Evolutionary conservation across 139 green algal genomes (phyloP).

Genomic region (Micractinium sp.): DNA sequence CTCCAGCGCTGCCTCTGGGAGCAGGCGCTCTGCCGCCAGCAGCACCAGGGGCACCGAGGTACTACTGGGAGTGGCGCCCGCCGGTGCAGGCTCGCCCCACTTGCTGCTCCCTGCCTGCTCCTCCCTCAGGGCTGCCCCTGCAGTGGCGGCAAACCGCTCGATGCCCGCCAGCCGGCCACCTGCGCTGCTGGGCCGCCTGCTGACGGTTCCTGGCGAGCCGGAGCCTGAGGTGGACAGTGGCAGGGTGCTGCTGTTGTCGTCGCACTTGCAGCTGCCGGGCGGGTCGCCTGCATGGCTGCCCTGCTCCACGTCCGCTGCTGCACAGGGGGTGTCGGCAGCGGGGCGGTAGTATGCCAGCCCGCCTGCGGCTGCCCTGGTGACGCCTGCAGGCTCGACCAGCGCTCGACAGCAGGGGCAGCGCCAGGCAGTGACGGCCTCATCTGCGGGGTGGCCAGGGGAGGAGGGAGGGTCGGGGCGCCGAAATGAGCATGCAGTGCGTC

Average conservation of each 20-base stretch:
- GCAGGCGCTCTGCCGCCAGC: not conserved
- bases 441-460: not conserved
- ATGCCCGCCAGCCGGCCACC: not conserved
- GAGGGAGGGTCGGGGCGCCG: not conserved
- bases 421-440: not conserved
- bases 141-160: not conserved
- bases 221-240: not conserved
- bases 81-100: not conserved
- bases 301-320: too few relatives aligned
- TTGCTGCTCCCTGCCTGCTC: not conserved
- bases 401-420: conserved; percentile 13
- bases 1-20: not conserved
- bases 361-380: not conserved
- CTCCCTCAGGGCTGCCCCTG: not conserved
- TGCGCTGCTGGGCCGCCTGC: not conserved
- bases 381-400: not conserved
- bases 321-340: not conserved
- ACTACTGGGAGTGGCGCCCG: not conserved
- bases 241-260: not conserved
- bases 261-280: not conserved
- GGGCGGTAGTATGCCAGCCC: not conserved
- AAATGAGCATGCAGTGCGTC: too few relatives aligned
- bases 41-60: not conserved
- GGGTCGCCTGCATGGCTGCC: not conserved
- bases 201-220: not conserved